Conservation (phyloP, 257 asterid genomes). For the Solanum chilense region DNA sequence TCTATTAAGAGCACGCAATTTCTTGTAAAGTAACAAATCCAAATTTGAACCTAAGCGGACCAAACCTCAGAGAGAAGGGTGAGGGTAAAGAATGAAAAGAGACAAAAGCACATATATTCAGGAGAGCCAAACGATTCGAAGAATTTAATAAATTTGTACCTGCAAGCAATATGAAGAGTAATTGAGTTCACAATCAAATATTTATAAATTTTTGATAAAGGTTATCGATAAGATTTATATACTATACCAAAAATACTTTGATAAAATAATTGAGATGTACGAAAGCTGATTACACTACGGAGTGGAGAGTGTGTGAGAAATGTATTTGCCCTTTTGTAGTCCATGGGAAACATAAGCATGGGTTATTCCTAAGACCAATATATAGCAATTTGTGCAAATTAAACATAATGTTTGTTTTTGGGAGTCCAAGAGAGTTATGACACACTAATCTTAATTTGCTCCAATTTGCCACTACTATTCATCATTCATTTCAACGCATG, state of each 20-base stretch:
- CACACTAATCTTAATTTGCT: constrained; percentile 6
- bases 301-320: not conserved
- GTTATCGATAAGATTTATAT: too few relatives aligned
- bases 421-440: constrained; percentile 9
- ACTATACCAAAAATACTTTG: fast-evolving
- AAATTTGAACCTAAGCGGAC: not conserved
- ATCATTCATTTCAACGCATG: constrained; percentile 3
- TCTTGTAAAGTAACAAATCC: not conserved
- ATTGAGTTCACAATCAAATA: not conserved
- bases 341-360: not conserved
- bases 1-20: not conserved
- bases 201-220: not conserved
- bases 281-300: not conserved
- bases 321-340: not conserved
- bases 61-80: not conserved
- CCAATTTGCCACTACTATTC: not conserved
- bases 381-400: constrained; percentile 10
- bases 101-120: not conserved
- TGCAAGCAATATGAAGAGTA: not conserved
- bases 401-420: constrained; percentile 13
- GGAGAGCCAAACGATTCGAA: not conserved
- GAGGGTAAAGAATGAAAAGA: not conserved
- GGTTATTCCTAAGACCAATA: not conserved
- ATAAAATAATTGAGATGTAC: not conserved
- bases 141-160: not conserved